Evolutionary conservation across 352 stramenopile genomes (phyloP).

Genomic region (Globisporangium alternatum): DNA sequence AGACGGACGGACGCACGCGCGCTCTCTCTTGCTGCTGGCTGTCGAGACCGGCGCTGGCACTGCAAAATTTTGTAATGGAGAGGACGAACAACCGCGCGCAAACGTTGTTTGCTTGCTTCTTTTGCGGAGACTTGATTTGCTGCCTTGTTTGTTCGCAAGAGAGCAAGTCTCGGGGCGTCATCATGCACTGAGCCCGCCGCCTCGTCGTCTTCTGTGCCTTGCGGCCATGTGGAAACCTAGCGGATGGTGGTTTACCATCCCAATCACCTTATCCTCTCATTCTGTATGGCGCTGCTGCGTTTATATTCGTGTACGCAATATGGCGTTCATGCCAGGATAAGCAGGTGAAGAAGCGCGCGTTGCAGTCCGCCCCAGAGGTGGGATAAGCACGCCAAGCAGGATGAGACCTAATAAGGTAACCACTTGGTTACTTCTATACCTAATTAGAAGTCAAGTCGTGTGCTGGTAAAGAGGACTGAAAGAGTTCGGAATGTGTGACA

Average conservation of each 20-base stretch:
- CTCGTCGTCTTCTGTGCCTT: conserved; percentile 4
- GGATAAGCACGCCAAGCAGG: conserved; percentile 13
- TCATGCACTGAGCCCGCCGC: background rate
- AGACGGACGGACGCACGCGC: conserved; percentile 1
- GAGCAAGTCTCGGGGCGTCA: conserved; percentile 2
- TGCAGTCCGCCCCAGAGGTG: conserved; percentile 12
- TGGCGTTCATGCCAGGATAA: conserved; percentile 6
- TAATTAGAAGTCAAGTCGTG: background rate
- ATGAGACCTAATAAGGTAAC: background rate
- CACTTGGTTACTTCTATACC: background rate
- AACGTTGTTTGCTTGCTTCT: background rate
- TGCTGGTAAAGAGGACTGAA: background rate
- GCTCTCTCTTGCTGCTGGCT: conserved; percentile 7
- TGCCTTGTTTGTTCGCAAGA: background rate
- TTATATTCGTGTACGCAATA: conserved; percentile 3
- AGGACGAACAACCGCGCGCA: conserved; percentile 6
- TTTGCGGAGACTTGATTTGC: too few relatives aligned
- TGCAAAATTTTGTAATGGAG: conserved; percentile 16
- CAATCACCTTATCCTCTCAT: conserved; percentile 18
- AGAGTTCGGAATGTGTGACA: background rate
- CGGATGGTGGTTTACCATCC: conserved; percentile 14
- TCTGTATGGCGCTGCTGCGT: conserved; percentile 1
- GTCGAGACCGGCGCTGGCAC: background rate
- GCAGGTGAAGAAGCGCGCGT: conserved; percentile 3
- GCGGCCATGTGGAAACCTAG: conserved; percentile 13